Evolutionary conservation across 1,139 yeast species (phyloP).

Genomic region (Pichia sp.): DNA sequence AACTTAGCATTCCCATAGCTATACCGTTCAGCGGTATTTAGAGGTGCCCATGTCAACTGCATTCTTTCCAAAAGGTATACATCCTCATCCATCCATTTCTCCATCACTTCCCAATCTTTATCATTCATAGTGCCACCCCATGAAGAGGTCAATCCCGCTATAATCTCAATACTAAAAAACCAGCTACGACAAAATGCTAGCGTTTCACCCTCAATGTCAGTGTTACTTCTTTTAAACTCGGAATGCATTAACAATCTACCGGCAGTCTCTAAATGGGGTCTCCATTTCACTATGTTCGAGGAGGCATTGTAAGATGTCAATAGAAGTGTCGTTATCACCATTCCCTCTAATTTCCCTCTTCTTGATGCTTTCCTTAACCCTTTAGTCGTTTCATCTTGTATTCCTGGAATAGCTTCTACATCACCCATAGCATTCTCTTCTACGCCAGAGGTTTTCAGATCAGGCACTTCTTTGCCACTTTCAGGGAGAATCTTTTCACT

Average conservation of each 20-base stretch:
- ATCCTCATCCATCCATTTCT: slow-evolving; percentile 28
- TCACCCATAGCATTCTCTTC: too few species aligned
- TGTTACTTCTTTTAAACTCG: not conserved
- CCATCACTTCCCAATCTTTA: slow-evolving; percentile 35
- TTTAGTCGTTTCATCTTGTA: too few species aligned
- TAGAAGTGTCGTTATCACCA: slow-evolving; percentile 57
- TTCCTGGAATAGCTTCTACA: too few species aligned
- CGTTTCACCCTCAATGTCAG: slow-evolving; percentile 66
- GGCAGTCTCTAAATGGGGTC: slow-evolving; percentile 72
- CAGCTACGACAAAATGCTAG: slow-evolving; percentile 62
- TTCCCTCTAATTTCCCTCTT: slow-evolving; percentile 46
- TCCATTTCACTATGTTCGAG: slow-evolving; percentile 58
- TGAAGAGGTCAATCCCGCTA: slow-evolving; percentile 63
- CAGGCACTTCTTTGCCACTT: too few species aligned
- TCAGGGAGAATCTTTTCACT: too few species aligned
- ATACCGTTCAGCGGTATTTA: slow-evolving; percentile 28
- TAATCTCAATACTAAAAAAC: slow-evolving; percentile 60
- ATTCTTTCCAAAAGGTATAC: slow-evolving; percentile 37
- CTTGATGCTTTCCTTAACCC: too few species aligned
- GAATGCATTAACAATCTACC: slow-evolving; percentile 53
- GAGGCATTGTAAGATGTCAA: slow-evolving; percentile 68
- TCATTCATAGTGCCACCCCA: slow-evolving; percentile 49
- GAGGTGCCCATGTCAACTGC: slow-evolving; percentile 29
- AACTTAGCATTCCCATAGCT: slow-evolving; percentile 24
- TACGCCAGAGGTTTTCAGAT: too few species aligned